Conservation (phyloP, 495 filamentous ascomycete species). For the Hypoxylon subgilvum region DNA sequence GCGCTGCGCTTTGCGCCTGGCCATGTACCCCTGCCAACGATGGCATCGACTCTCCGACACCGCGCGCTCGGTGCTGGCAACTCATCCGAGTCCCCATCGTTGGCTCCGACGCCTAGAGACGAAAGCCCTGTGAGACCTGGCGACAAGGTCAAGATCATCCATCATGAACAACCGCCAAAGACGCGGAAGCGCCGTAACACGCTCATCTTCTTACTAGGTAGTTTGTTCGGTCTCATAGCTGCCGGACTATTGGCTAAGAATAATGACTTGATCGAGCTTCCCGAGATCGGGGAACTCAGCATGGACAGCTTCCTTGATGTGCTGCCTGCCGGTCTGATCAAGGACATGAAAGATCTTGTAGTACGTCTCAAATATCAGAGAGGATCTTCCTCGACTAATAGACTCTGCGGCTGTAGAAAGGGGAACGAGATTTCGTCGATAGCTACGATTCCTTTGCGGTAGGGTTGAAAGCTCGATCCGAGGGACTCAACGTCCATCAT, state of each 20-base stretch:
- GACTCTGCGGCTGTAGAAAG: constrained; percentile 58
- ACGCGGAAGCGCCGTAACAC: constrained; percentile 72
- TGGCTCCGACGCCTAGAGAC: constrained; percentile 42
- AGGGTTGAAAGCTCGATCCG: constrained; percentile 78
- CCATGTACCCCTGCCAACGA: constrained; percentile 35
- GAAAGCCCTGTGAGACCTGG: constrained; percentile 53
- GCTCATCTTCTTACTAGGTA: constrained; percentile 82
- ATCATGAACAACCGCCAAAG: constrained; percentile 49
- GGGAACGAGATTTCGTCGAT: constrained; percentile 82
- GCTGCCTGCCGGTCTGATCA: constrained; percentile 79
- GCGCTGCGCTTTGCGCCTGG: constrained; percentile 21
- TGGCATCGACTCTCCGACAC: constrained; percentile 58
- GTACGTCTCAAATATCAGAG: constrained; percentile 52
- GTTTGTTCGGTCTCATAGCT: constrained; percentile 78
- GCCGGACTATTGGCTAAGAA: constrained; percentile 84
- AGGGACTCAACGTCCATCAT: constrained; percentile 82
- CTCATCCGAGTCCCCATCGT: constrained; percentile 42
- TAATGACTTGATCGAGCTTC: constrained; percentile 83
- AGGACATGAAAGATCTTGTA: constrained; percentile 81
- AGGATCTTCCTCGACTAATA: constrained; percentile 18
- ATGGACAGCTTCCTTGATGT: constrained; percentile 82
- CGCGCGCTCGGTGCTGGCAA: constrained; percentile 47
- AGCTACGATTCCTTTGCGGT: constrained; percentile 90
- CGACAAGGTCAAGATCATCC: constrained; percentile 53
- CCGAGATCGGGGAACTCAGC: constrained; percentile 79